These are phyloP conservation scores for Durio zibethinus DNA, from an alignment of 345 rosid species.

Conservation along the genomic window DNA sequence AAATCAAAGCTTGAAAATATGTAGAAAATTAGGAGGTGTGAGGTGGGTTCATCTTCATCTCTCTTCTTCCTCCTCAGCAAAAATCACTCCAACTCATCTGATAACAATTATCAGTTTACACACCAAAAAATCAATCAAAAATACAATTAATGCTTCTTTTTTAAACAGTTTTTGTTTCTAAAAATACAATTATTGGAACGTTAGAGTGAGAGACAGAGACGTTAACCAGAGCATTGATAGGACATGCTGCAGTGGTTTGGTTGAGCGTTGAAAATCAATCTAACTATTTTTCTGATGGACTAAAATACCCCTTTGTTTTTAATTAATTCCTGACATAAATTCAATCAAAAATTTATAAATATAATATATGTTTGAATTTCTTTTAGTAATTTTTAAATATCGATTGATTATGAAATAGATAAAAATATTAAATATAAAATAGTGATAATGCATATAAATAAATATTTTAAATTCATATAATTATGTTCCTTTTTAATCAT, in stretches of 20 bases:
- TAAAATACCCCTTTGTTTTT: too few species aligned
- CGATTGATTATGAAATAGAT: too few species aligned
- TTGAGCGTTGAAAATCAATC: not conserved
- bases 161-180: not conserved
- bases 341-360: too few species aligned
- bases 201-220: not conserved
- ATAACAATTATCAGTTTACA: not conserved
- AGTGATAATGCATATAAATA: too few species aligned
- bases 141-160: too few species aligned
- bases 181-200: not conserved
- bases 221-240: not conserved
- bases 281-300: not conserved
- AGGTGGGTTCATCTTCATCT: not conserved
- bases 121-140: too few species aligned
- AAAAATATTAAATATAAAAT: too few species aligned
- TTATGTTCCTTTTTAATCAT: too few species aligned
- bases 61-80: not conserved
- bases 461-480: too few species aligned
- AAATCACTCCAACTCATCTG: not conserved
- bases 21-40: not conserved
- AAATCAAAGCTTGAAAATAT: conserved; percentile 7
- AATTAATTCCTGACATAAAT: too few species aligned
- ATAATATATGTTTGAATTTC: too few species aligned
- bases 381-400: too few species aligned
- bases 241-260: not conserved